phyloP scores from a whole-genome alignment of 2,329 filamentous ascomycete species.

The Fusarium keratoplasticum region DNA sequence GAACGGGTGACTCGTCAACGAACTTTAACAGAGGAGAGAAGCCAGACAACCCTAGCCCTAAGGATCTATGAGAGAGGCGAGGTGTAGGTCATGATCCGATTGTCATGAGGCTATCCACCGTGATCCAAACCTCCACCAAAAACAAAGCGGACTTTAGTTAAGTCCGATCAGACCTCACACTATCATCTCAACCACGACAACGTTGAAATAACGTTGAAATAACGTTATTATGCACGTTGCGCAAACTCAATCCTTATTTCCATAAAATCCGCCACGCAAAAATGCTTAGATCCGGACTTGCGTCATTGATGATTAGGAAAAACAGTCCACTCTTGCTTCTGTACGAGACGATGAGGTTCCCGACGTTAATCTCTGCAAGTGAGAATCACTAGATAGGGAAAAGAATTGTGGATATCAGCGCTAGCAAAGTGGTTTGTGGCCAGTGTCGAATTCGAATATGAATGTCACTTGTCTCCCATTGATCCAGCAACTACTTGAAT shows the following conservation, averaged over 20 bases:
- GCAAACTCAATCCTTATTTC: background rate
- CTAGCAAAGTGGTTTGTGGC: background rate
- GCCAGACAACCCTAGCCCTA: background rate
- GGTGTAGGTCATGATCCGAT: too few species aligned
- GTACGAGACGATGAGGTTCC: background rate
- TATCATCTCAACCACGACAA: background rate
- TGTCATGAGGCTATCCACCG: background rate
- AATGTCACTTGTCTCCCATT: background rate
- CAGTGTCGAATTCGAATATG: background rate
- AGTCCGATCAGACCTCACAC: background rate
- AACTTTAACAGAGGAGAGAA: background rate
- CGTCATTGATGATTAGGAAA: background rate
- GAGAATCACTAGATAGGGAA: too few species aligned
- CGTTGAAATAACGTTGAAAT: background rate
- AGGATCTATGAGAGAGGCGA: too few species aligned
- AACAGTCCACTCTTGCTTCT: background rate
- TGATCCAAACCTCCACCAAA: background rate
- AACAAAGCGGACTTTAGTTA: background rate
- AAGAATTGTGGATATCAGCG: background rate
- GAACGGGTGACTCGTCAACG: background rate
- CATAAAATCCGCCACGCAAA: background rate
- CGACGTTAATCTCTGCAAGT: too few species aligned
- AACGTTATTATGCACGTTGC: background rate
- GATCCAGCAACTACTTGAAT: background rate
- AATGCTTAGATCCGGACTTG: background rate